phyloP scores from a whole-genome alignment of 768 basidiomycete genomes.

The Clathrus columnatus region DNA sequence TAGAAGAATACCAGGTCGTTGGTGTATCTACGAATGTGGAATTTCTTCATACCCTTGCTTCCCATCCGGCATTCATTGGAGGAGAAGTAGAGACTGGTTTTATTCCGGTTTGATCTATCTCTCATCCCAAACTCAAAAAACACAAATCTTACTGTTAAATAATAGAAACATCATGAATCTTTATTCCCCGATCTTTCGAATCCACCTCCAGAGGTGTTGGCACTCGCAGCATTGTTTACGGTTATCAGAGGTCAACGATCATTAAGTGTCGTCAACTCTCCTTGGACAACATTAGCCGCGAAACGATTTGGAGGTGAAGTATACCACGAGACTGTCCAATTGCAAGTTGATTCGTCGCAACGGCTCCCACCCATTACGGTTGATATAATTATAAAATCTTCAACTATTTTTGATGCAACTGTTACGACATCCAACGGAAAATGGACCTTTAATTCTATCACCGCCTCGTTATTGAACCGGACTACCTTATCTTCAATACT shows the following conservation, averaged over 20 bases:
- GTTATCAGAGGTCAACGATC: constrained; percentile 50
- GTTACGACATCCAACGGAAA: constrained; percentile 17
- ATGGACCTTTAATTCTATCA: constrained; percentile 37
- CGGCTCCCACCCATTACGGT: constrained; percentile 29
- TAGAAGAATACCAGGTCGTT: constrained; percentile 85
- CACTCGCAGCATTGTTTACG: constrained; percentile 73
- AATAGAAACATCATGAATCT: constrained; percentile 71
- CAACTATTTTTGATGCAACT: constrained; percentile 45
- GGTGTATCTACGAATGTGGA: constrained; percentile 90
- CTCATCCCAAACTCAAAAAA: neutral
- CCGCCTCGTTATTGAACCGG: constrained; percentile 41
- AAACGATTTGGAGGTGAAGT: constrained; percentile 73
- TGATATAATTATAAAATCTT: constrained; percentile 32
- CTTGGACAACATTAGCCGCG: constrained; percentile 64
- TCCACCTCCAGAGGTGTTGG: constrained; percentile 56
- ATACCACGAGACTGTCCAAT: constrained; percentile 49
- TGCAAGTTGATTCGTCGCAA: constrained; percentile 42
- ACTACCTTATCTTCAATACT: constrained; percentile 49
- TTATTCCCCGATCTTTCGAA: constrained; percentile 63
- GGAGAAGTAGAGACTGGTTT: constrained; percentile 90
- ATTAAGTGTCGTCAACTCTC: constrained; percentile 29
- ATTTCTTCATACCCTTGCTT: constrained; percentile 72
- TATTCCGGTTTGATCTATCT: constrained; percentile 52
- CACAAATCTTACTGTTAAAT: constrained; percentile 4
- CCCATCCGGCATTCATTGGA: constrained; percentile 64